These are phyloP conservation scores for Inonotus obliquus DNA, from an alignment of 1,284 basidiomycete species.

Conservation along the genomic window DNA sequence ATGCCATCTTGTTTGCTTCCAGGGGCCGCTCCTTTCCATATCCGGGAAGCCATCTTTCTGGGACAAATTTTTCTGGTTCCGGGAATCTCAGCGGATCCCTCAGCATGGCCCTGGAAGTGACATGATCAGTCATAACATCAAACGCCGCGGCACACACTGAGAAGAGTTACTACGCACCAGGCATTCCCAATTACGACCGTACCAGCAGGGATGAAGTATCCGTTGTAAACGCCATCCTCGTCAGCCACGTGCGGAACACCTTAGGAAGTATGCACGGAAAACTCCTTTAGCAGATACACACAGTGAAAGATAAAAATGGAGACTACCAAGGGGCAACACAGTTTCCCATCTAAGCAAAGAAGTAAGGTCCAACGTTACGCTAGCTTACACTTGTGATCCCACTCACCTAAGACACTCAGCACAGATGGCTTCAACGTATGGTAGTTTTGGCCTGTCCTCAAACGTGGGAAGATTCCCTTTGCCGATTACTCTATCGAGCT, in stretches of 20 bases:
- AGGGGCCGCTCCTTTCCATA: background rate
- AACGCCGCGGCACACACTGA: too few species aligned
- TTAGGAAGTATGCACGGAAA: background rate
- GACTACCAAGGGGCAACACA: too few species aligned
- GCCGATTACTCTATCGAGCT: slow-evolving; percentile 8
- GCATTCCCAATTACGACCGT: slow-evolving; percentile 17
- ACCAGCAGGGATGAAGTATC: slow-evolving; percentile 21
- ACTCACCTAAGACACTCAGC: slow-evolving; percentile 2
- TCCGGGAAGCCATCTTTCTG: slow-evolving; percentile 13
- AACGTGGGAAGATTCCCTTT: slow-evolving; percentile 3
- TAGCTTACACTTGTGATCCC: too few species aligned
- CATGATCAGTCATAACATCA: too few species aligned
- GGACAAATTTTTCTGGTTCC: slow-evolving; percentile 6
- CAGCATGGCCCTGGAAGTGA: slow-evolving; percentile 34
- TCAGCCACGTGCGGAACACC: slow-evolving; percentile 11
- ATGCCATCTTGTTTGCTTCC: background rate
- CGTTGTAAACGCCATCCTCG: slow-evolving; percentile 20
- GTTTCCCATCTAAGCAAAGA: too few species aligned
- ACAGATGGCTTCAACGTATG: slow-evolving; percentile 1
- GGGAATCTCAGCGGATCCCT: slow-evolving; percentile 7
- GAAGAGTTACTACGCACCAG: slow-evolving; percentile 14
- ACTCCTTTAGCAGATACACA: too few species aligned
- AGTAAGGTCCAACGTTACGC: too few species aligned
- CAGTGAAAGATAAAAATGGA: too few species aligned
- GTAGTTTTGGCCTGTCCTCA: slow-evolving; percentile 4